phyloP scores from a whole-genome alignment of 306 rosid genomes.

The Quercus engelmannii region DNA sequence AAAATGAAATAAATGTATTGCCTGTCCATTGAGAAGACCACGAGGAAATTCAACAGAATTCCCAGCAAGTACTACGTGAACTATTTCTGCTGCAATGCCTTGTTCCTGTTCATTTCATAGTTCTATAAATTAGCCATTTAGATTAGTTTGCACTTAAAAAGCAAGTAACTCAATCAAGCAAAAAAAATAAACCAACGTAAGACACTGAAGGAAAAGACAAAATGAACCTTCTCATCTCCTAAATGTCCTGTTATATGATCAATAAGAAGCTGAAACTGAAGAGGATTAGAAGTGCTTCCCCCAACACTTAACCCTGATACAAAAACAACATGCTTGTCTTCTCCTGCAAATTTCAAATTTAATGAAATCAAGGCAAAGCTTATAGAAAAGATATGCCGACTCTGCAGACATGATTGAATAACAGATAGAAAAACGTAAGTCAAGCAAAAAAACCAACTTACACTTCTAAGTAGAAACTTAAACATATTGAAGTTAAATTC shows the following conservation, averaged over 20 bases:
- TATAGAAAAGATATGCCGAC: not conserved
- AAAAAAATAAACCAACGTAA: not conserved
- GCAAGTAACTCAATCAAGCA: not conserved
- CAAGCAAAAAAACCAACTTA: conserved; percentile 4
- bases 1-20: conserved; percentile 23
- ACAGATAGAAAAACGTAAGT: not conserved
- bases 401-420: not conserved
- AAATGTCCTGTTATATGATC: conserved; percentile 96
- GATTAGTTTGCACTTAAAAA: not conserved
- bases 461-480: not conserved
- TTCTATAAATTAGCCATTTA: conserved; percentile 28
- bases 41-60: conserved; percentile 75
- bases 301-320: conserved; percentile 83
- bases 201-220: conserved; percentile 24
- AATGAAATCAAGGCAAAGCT: not conserved
- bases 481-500: not conserved
- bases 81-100: conserved; percentile 81
- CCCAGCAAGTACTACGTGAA: conserved; percentile 79
- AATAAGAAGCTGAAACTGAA: conserved; percentile 86
- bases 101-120: conserved; percentile 60
- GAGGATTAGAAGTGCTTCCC: conserved; percentile 75
- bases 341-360: conserved; percentile 53
- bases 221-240: conserved; percentile 83
- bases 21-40: conserved; percentile 86
- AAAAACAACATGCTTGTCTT: conserved; percentile 79